Evolutionary conservation across 2,329 filamentous ascomycete genomes (phyloP).

Genomic region (Xylaria sp.): DNA sequence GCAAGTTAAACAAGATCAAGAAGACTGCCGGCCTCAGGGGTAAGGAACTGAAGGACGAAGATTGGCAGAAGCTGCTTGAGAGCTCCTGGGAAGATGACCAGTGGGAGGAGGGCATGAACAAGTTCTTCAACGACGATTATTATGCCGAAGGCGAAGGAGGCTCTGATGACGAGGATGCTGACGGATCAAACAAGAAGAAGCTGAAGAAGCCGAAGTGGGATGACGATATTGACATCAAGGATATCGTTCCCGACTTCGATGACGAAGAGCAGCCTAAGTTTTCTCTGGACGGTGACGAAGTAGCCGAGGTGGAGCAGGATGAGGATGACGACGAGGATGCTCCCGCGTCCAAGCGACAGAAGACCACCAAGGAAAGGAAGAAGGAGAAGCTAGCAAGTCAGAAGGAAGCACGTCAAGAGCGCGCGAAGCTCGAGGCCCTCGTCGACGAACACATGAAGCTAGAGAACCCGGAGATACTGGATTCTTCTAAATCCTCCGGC

Average conservation of each 20-base stretch:
- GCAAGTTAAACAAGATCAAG: conserved; percentile 82
- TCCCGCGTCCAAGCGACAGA: conserved; percentile 50
- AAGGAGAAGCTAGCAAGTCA: conserved; percentile 55
- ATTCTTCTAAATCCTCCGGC: conserved; percentile 29
- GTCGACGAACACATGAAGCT: conserved; percentile 78
- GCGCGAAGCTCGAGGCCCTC: conserved; percentile 76
- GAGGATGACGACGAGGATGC: conserved; percentile 42
- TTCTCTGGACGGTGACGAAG: conserved; percentile 51
- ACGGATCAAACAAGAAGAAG: conserved; percentile 52
- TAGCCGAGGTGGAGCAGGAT: conserved; percentile 35
- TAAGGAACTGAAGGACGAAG: conserved; percentile 62
- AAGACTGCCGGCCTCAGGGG: conserved; percentile 76
- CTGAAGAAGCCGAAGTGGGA: conserved; percentile 87
- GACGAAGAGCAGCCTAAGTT: conserved; percentile 56
- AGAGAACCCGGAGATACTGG: conserved; percentile 56
- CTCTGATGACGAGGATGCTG: conserved; percentile 43
- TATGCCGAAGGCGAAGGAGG: conserved; percentile 67
- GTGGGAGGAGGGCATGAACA: conserved; percentile 89
- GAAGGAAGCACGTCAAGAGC: conserved; percentile 72
- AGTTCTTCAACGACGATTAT: conserved; percentile 83
- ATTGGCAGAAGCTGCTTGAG: conserved; percentile 80
- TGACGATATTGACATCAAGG: conserved; percentile 95
- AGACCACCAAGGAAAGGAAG: conserved; percentile 56
- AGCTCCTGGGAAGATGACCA: conserved; percentile 81
- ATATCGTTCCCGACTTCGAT: conserved; percentile 81